Evolutionary conservation across 768 basidiomycete species (phyloP).

Genomic region (Pholiota microspora): DNA sequence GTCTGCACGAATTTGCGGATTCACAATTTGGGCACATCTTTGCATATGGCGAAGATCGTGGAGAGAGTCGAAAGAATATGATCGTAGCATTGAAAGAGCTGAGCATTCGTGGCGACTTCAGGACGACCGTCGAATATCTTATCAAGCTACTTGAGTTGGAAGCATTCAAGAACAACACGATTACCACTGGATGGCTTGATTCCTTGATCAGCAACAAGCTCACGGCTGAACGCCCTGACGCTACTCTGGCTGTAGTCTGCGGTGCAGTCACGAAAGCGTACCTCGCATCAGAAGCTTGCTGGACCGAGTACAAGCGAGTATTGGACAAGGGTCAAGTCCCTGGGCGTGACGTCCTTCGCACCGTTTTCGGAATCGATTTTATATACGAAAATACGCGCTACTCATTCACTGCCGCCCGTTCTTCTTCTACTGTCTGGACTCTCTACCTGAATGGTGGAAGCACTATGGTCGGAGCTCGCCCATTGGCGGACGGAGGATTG

Average conservation of each 20-base stretch:
- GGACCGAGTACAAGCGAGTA: conserved; percentile 90
- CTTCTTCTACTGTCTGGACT: conserved; percentile 86
- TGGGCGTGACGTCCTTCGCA: conserved; percentile 90
- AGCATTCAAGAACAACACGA: conserved; percentile 94
- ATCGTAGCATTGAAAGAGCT: conserved; percentile 98
- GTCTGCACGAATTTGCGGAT: conserved; percentile 98
- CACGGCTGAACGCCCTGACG: conserved; percentile 94
- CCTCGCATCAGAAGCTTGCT: conserved; percentile 84
- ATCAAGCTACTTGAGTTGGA: conserved; percentile 97
- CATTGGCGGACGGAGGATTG: conserved; percentile 93
- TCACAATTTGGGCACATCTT: conserved; percentile 99
- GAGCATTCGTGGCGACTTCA: conserved; percentile 97
- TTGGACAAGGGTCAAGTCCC: conserved; percentile 99
- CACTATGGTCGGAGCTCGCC: conserved; percentile 88
- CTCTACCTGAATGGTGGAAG: conserved; percentile 95
- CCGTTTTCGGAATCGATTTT: conserved; percentile 95
- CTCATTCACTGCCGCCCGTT: conserved; percentile 92
- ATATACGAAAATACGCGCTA: conserved; percentile 96
- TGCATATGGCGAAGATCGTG: conserved; percentile 95
- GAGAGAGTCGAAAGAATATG: conserved; percentile 98
- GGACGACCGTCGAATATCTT: conserved; percentile 98
- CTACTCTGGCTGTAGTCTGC: conserved; percentile 90
- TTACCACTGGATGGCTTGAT: conserved; percentile 99
- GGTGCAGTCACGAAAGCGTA: conserved; percentile 96
- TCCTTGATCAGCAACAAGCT: conserved; percentile 95